phyloP scores from a whole-genome alignment of 306 rosid species.

The Crataegus laevigata region DNA sequence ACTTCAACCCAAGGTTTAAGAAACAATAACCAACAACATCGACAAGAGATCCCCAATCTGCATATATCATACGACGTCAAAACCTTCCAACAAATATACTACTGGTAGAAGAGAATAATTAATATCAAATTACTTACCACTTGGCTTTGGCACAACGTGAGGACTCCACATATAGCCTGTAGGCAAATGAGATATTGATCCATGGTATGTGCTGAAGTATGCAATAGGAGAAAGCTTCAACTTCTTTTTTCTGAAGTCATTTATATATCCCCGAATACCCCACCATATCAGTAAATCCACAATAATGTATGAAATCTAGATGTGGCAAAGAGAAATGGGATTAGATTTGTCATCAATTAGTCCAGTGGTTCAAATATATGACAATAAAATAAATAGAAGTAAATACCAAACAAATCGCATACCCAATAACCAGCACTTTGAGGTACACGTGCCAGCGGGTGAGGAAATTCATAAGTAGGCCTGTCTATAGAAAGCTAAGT shows the following conservation, averaged over 20 bases:
- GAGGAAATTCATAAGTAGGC: conserved; percentile 88
- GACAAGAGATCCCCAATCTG: conserved; percentile 94
- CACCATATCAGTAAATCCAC: conserved; percentile 95
- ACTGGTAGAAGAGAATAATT: neutral
- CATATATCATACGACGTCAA: conserved; percentile 28
- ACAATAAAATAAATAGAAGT: conserved; percentile 21
- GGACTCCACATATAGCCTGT: conserved; percentile 98
- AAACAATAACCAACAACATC: conserved; percentile 96
- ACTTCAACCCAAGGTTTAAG: conserved; percentile 64
- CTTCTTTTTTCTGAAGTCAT: conserved; percentile 77
- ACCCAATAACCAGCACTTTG: conserved; percentile 96
- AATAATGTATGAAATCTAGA: conserved; percentile 80
- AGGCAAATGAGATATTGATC: conserved; percentile 94
- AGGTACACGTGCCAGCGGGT: conserved; percentile 92
- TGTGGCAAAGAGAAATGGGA: conserved; percentile 28
- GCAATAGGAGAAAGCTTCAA: conserved; percentile 94
- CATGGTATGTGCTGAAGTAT: conserved; percentile 85
- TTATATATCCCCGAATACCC: conserved; percentile 81
- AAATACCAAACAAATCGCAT: conserved; percentile 21
- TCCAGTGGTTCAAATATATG: conserved; percentile 12
- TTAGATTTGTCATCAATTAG: conserved; percentile 8
- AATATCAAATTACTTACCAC: conserved; percentile 39
- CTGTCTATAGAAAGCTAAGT: conserved; percentile 48
- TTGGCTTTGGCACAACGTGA: conserved; percentile 88
- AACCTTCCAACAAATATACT: conserved; percentile 14